These are phyloP conservation scores for Apiospora arundinis DNA, from an alignment of 2,329 filamentous ascomycete genomes.

Conservation along the genomic window DNA sequence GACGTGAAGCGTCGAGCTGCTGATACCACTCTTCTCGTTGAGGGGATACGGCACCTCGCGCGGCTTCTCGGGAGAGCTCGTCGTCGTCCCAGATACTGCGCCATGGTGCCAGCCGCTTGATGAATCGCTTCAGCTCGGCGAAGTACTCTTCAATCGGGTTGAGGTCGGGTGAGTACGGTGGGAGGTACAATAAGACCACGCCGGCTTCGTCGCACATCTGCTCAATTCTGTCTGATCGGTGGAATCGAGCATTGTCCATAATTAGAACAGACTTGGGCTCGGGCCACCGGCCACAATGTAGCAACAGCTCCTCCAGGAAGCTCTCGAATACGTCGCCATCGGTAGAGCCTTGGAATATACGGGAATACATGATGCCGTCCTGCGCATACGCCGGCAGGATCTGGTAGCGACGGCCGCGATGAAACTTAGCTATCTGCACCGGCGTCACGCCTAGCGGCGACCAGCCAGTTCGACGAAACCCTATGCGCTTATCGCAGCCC, in stretches of 20 bases:
- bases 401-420: slow-evolving; percentile 26
- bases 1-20: too few species aligned
- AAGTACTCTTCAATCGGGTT: slow-evolving; percentile 27
- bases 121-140: too few species aligned
- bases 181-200: slow-evolving; percentile 25
- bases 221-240: slow-evolving; percentile 33
- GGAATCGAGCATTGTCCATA: slow-evolving; percentile 40
- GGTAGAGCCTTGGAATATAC: slow-evolving; percentile 34
- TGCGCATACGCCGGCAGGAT: slow-evolving; percentile 37
- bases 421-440: slow-evolving; percentile 29
- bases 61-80: too few species aligned
- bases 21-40: too few species aligned
- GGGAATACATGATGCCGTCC: slow-evolving; percentile 30
- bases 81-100: too few species aligned
- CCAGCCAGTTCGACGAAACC: slow-evolving; percentile 42
- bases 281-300: slow-evolving; percentile 35
- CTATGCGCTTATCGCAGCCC: slow-evolving; percentile 39
- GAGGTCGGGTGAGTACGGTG: slow-evolving; percentile 23
- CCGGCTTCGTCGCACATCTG: slow-evolving; percentile 33
- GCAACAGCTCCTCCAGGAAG: slow-evolving; percentile 38
- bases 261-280: slow-evolving; percentile 39
- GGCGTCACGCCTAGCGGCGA: slow-evolving; percentile 35
- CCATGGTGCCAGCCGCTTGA: too few species aligned
- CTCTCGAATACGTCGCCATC: too few species aligned
- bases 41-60: too few species aligned